Conservation (phyloP, 2,329 filamentous ascomycete genomes). For the Ophiobolus disseminans region DNA sequence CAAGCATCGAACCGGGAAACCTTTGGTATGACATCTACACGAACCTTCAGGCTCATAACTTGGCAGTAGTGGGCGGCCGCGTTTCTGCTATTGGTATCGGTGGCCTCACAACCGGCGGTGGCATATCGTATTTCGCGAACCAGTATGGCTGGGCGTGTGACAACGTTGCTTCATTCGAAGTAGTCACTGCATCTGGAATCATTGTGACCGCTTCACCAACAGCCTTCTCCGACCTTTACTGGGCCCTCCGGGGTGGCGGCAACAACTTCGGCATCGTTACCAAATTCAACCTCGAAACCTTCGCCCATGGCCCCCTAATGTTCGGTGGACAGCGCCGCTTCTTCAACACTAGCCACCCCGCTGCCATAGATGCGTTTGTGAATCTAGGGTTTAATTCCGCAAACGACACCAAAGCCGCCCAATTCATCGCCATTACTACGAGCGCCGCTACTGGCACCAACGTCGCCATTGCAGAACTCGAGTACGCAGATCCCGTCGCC, state of each 20-base stretch:
- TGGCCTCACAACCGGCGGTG: constrained; percentile 18
- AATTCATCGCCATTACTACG: constrained; percentile 1
- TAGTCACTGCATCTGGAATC: constrained; percentile 15
- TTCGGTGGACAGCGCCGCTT: constrained; percentile 20
- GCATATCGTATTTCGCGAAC: constrained; percentile 25
- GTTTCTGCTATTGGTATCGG: constrained; percentile 14
- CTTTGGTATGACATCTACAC: constrained; percentile 41
- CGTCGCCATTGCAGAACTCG: background rate
- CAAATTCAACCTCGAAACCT: constrained; percentile 19
- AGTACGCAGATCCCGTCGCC: constrained; percentile 1
- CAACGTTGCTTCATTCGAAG: constrained; percentile 39
- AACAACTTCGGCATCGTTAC: constrained; percentile 34
- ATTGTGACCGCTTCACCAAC: constrained; percentile 10
- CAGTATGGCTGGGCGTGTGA: constrained; percentile 29
- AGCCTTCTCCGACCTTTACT: constrained; percentile 41
- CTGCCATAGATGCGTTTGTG: constrained; percentile 22
- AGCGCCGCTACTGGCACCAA: background rate
- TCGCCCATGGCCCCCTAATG: constrained; percentile 23
- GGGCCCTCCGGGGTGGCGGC: constrained; percentile 40
- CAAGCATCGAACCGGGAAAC: constrained; percentile 34
- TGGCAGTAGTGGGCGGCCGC: constrained; percentile 38
- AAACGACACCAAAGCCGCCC: constrained; percentile 22
- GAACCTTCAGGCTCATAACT: constrained; percentile 23
- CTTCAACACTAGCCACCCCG: constrained; percentile 11
- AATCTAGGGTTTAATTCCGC: constrained; percentile 21